Base-by-base conservation (phyloP, 495 filamentous ascomycete species). In the Rostrohypoxylon terebratum region DNA sequence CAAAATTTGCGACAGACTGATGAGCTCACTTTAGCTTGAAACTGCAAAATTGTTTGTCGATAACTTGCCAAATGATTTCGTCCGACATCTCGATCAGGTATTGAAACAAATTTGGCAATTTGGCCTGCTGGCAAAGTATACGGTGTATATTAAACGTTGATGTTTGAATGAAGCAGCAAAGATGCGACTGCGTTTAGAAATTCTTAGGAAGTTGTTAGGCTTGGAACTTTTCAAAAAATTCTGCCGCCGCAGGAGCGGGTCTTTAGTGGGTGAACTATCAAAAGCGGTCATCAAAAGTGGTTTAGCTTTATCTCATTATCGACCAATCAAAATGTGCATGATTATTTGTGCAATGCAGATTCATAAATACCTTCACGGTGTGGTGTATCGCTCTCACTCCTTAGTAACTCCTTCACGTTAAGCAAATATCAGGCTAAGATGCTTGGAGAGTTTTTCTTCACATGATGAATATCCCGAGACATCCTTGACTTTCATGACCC, bases 1-100 rank as follows among this genome's bases (percentile, higher is more conserved):
- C 60, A 11, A 59, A 51, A 9, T 57, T 44, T 25, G 16, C 11
- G 47, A 47, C 53, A 54, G 11, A 82, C n/a, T 45, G 16, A 45
- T 20, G 16, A 3, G 9, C 87, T 78, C 83, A 96, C 92, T 98
- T 98, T 68, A 98, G 85, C 75, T 98, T 98, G 84, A 94, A 98
- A 53, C 93, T 90, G 82, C 96, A 99, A 79, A 98, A 97, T 81
- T 97, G 93, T 81, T 98, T 90, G 16, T 66, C 50, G 31, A 97
- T 97, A 62, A 96, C 90, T 76, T 94, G 91, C 96, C 96, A 99
- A 74, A 99, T 93, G 72, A 99, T 96, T 81, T 98, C 96, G 86
- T 99, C 96, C 50, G 93, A 97, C 74, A 92, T 88, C 87, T 90
- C 93, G 59, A 4, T 40, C 34, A 14, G 45, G 20, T 60, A 42